phyloP scores from a whole-genome alignment of 192 early-diverging fungal genomes.

The Entomortierella lignicola region DNA sequence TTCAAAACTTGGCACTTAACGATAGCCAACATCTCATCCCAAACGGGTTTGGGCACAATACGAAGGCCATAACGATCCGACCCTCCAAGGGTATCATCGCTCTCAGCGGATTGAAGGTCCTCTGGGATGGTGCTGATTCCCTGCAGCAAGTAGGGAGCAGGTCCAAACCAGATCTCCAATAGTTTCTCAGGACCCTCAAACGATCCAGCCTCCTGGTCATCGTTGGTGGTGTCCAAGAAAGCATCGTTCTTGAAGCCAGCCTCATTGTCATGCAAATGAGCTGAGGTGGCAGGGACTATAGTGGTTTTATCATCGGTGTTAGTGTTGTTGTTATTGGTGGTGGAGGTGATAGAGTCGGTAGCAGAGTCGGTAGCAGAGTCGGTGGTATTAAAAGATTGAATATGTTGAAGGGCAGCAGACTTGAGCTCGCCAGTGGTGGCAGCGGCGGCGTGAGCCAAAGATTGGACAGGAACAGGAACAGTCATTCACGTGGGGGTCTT shows the following conservation, averaged over 20 bases:
- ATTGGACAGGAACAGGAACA: conserved; percentile 53
- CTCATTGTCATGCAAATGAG: conserved; percentile 43
- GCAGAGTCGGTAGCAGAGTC: background rate
- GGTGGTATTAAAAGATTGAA: conserved; percentile 26
- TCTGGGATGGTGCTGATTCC: conserved; percentile 39
- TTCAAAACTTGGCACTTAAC: conserved; percentile 95
- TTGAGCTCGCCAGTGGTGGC: conserved; percentile 46
- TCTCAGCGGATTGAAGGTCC: conserved; percentile 35
- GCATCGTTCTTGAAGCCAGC: conserved; percentile 43
- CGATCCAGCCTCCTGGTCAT: conserved; percentile 50
- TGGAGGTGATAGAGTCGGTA: conserved; percentile 8
- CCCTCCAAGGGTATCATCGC: conserved; percentile 50
- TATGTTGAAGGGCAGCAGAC: conserved; percentile 43
- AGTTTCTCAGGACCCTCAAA: conserved; percentile 99
- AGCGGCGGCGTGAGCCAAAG: conserved; percentile 46
- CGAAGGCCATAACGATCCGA: conserved; percentile 73
- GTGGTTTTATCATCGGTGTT: conserved; percentile 6
- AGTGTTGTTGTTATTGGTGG: conserved; percentile 10
- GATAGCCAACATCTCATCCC: conserved; percentile 94
- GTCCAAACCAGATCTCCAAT: conserved; percentile 95
- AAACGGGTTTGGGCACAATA: conserved; percentile 76
- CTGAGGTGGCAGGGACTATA: conserved; percentile 10
- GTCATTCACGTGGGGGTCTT: conserved; percentile 58
- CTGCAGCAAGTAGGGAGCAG: conserved; percentile 57
- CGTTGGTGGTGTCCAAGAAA: conserved; percentile 51